These are phyloP conservation scores for Colletotrichum sp. DNA, from an alignment of 2,329 filamentous ascomycete species.

Conservation along the genomic window DNA sequence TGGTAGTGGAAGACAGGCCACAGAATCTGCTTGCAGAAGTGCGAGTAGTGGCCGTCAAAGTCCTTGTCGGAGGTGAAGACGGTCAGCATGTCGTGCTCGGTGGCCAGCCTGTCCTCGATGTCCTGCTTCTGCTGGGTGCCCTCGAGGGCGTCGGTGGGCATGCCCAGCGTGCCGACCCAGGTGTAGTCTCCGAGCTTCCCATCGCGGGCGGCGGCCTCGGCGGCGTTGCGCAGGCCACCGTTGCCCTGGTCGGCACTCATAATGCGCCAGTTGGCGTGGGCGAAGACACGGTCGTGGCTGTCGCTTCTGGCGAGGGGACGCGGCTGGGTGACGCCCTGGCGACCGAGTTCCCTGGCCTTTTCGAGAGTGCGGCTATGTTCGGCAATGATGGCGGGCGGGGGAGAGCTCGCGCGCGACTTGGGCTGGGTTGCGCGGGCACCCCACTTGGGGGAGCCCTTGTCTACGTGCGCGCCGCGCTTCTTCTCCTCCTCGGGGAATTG, in stretches of 20 bases:
- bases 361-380: constrained; percentile 65
- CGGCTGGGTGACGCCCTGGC: constrained; percentile 64
- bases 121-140: constrained; percentile 77
- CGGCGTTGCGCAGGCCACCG: constrained; percentile 87
- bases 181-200: constrained; percentile 75
- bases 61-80: constrained; percentile 91
- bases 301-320: constrained; percentile 58
- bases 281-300: constrained; percentile 73
- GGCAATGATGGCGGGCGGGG: constrained; percentile 78
- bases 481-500: constrained; percentile 54
- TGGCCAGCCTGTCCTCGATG: constrained; percentile 81
- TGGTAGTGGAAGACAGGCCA: constrained; percentile 99
- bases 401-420: constrained; percentile 73
- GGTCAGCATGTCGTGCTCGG: constrained; percentile 81
- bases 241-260: constrained; percentile 90
- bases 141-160: constrained; percentile 87
- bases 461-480: constrained; percentile 69
- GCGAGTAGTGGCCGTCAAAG: constrained; percentile 91
- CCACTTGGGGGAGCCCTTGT: constrained; percentile 80
- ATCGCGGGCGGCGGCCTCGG: constrained; percentile 76
- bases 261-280: constrained; percentile 81
- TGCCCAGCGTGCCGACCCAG: constrained; percentile 93
- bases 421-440: constrained; percentile 79
- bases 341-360: constrained; percentile 63
- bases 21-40: constrained; percentile 97